Evolutionary conservation across 2,329 filamentous ascomycete species (phyloP), one percentile per base, ranked within the genome.

Genomic region (Cyphellophora attinorum): DNA sequence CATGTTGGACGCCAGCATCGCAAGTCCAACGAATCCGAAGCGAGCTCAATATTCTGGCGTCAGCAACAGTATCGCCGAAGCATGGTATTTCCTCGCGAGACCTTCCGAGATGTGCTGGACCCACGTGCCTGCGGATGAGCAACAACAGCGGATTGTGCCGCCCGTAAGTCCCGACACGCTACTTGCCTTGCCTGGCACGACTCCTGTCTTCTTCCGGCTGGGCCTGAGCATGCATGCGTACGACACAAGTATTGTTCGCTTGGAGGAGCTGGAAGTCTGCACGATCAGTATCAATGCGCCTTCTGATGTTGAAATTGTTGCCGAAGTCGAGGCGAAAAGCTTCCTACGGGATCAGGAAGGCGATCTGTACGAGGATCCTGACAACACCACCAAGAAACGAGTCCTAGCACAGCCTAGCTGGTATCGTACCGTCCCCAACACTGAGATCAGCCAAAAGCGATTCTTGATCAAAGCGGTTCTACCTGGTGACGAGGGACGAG

Each of bases 51-150:
- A 93, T 59, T 93, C 86, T 11, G 83, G 74, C 47, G 72, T 72
- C 16, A 74, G 74, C 39, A 74, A 69, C 39, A 74, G 79, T 28
- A 66, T 73, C 2, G 85, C 91, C 1, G 91, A 98, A 48, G 68
- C 68, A 19, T 96, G 85, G 79, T 98, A 88, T 70, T 98, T 98
- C 63, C 74, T 98, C n/a, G 67, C 85, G 1, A 74, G 84, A 6
- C 93, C 93, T 5, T 74, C 80, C 29, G 85, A 98, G 58, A 75
- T 89, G 6, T 96, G 89, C 67, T 98, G 89, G 70, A 95, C 91
- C 2, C 91, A 98, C 58, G 79, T 98, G 14, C 88, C 91, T 4
- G 75, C 94, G 36, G 74, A 85, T 37, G 81, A 86, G 34, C 72
- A 79, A 39, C 88, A 96, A 51, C 91, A 98, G 56, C 91, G 96